Percentiles rank a stretch among this genome's conserved stretches.
Evolutionary conservation across 768 basidiomycete species (phyloP).

Genomic region (Coprinopsis cinerea): DNA sequence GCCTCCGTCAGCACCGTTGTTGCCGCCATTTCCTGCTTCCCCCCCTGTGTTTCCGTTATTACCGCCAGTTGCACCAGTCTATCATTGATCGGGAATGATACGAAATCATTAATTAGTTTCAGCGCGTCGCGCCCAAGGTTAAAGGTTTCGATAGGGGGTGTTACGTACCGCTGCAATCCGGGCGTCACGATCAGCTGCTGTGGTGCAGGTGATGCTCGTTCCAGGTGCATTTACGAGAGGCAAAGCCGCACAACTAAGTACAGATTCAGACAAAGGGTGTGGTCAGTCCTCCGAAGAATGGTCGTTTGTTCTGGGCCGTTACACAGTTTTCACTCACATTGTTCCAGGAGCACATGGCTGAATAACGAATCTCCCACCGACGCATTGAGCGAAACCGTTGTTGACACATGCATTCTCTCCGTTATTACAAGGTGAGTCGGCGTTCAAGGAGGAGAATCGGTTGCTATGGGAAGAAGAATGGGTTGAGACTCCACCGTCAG

Average conservation of each 20-base stretch:
- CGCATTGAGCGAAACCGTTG: conserved; percentile 51
- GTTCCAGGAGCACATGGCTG: conserved; percentile 30
- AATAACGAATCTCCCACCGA: conserved; percentile 36
- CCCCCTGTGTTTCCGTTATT: conserved; percentile 6
- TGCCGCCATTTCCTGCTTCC: too few relatives aligned
- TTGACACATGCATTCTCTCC: conserved; percentile 45
- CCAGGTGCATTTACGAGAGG: conserved; percentile 46
- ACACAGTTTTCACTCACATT: too few relatives aligned
- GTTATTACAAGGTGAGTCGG: conserved; percentile 28
- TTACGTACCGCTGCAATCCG: conserved; percentile 41
- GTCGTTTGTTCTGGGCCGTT: too few relatives aligned
- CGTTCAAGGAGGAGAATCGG: conserved; percentile 28
- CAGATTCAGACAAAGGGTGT: neutral
- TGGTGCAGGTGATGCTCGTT: conserved; percentile 47
- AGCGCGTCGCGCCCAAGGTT: neutral
- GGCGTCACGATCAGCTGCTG: conserved; percentile 37
- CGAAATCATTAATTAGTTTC: neutral
- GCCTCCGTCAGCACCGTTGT: too few relatives aligned
- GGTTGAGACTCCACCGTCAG: too few relatives aligned
- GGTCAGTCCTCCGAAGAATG: neutral
- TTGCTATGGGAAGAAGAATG: conserved; percentile 19
- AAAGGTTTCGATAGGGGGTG: neutral
- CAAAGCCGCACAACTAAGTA: conserved; percentile 41
- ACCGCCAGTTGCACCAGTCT: conserved; percentile 15
- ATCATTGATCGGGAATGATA: neutral